Conservation (phyloP, 1,284 basidiomycete genomes). For the Cronartium quercuum region DNA sequence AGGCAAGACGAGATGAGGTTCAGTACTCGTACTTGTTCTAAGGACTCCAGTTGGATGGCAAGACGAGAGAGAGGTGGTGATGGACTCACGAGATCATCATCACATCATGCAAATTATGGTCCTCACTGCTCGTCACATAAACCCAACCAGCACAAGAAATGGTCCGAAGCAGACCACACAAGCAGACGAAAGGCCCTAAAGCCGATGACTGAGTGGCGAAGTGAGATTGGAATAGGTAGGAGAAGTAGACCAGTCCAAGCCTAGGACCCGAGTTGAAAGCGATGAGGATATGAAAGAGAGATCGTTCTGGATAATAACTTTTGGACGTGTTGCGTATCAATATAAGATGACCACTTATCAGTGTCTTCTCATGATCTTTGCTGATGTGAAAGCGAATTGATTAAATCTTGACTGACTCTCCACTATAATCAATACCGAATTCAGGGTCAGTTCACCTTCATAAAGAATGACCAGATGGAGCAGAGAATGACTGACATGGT, state of each 20-base stretch:
- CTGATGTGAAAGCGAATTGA: no score
- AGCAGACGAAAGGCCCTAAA: conserved; percentile 53
- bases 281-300: conserved; percentile 82
- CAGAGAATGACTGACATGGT: conserved; percentile 57
- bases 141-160: conserved; percentile 87
- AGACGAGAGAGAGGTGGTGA: conserved; percentile 59
- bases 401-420: neutral
- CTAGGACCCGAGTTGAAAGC: conserved; percentile 69
- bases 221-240: conserved; percentile 51
- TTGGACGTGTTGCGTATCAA: neutral
- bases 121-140: conserved; percentile 69
- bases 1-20: neutral
- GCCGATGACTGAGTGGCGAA: conserved; percentile 42
- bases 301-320: conserved; percentile 80
- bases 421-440: conserved; percentile 22
- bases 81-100: conserved; percentile 76
- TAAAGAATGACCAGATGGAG: neutral
- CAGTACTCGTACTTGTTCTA: neutral
- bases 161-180: conserved; percentile 67
- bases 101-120: conserved; percentile 76
- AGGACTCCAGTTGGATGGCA: neutral
- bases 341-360: conserved; percentile 23
- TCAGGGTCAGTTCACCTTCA: neutral
- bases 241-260: conserved; percentile 66
- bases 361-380: no score